These are phyloP conservation scores for Chimonanthus salicifolius DNA, from an alignment of 164 flowering plant genomes.

Conservation along the genomic window DNA sequence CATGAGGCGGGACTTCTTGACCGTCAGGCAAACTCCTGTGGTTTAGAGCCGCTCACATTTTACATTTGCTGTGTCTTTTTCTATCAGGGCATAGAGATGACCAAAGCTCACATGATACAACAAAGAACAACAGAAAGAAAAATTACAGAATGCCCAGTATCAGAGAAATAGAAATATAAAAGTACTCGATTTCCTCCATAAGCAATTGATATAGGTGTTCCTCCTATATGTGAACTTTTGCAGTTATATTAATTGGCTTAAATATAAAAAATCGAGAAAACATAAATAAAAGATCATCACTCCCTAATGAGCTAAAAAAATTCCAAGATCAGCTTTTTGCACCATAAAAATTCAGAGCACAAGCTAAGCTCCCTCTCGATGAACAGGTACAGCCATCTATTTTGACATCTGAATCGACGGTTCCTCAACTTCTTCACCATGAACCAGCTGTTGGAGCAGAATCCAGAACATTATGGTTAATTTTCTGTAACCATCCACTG, in stretches of 20 bases:
- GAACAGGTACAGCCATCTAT: not conserved
- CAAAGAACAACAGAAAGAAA: no score
- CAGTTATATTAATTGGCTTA: not conserved
- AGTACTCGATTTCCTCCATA: not conserved
- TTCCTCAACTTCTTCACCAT: constrained; percentile 35
- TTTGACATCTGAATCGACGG: constrained; percentile 14
- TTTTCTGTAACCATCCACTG: not conserved
- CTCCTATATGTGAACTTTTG: not conserved
- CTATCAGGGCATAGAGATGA: no score
- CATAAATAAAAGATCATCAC: not conserved
- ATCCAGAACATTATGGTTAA: not conserved
- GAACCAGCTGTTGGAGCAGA: constrained; percentile 42
- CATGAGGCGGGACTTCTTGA: no score
- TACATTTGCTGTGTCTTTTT: no score
- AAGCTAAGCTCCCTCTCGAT: not conserved
- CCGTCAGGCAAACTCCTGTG: no score
- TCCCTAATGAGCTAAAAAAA: not conserved
- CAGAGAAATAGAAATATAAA: no score
- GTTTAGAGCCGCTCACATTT: no score
- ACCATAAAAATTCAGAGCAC: not conserved
- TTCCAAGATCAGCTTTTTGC: not conserved
- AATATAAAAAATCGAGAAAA: no score
- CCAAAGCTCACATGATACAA: no score
- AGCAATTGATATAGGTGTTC: not conserved
- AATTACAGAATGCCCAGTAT: no score